Base-by-base conservation (phyloP, 2,329 filamentous ascomycete genomes). In the Tolypocladium paradoxum region DNA sequence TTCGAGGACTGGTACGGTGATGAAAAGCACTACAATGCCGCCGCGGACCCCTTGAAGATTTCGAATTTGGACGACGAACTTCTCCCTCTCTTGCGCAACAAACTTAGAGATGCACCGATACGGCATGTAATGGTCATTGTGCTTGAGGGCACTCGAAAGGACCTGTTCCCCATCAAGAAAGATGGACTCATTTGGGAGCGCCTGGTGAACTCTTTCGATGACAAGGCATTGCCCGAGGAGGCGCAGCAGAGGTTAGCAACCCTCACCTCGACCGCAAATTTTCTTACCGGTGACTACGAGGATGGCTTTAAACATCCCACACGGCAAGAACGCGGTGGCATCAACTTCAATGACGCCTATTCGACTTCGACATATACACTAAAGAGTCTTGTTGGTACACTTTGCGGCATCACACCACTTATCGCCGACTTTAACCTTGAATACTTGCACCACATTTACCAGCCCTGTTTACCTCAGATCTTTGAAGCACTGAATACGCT, bases 131-230 rank as follows among this genome's bases (percentile, higher is more conserved):
- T 76, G 12, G 55, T 75, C 22, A 53, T 76, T 2, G 66, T 73
- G 24, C 61, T 76, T 2, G 73, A 76, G 53, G 74, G 72, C 48
- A 74, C 72, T 0, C 66, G 73, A 24, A 69, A 69, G 4, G 73
- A 76, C 50, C 66, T 75, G 3, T 76, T 75, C 34, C 73, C 73
- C 0, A 57, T 76, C 29, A 73, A 73, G 37, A 70, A 70, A 53
- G 61, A 67, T 3, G 69, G 68, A 6, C 55, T 70, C 45, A 68
- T 74, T 22, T 69, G 65, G 56, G 61, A 70, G 6, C 66, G 65
- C 2, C 63, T 70, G 0, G 56, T 60, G 3, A 58, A 65, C 3
- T 70, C 70, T 1, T 64, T 62, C 18, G 61, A 64, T 9, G 57
- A 69, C 6, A 59, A 61, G 14, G 60, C 60, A 1, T 46, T 75